These are phyloP conservation scores for Misopates orontium DNA, from an alignment of 257 asterid species.

Conservation along the genomic window DNA sequence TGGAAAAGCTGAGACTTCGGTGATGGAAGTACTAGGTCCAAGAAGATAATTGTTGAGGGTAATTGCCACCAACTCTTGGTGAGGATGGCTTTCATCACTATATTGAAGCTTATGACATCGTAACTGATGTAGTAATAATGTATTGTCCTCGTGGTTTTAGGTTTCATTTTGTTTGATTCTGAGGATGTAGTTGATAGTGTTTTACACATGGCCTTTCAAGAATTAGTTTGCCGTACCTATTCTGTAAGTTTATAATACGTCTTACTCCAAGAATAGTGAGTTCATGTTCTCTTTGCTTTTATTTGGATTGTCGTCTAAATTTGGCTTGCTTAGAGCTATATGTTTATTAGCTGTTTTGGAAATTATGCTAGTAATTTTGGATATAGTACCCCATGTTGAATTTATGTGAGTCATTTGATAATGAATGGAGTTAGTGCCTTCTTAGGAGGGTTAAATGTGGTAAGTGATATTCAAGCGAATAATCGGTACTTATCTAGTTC, in stretches of 20 bases:
- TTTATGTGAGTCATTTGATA: background rate
- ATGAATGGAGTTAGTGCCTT: too few species aligned
- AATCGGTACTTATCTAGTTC: too few species aligned
- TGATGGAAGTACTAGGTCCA: constrained; percentile 74
- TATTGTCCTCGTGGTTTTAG: constrained; percentile 97
- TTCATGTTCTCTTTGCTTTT: constrained; percentile 39
- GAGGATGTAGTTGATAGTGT: constrained; percentile 98
- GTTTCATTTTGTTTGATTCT: constrained; percentile 76
- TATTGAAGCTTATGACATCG: constrained; percentile 72
- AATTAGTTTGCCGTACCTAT: constrained; percentile 50
- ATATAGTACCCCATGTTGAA: constrained; percentile 36
- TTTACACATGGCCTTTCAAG: constrained; percentile 80
- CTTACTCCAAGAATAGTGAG: constrained; percentile 48
- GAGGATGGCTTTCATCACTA: constrained; percentile 87
- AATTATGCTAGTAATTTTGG: constrained; percentile 43
- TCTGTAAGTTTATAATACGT: constrained; percentile 58
- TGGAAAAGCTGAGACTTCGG: constrained; percentile 56
- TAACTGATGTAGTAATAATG: constrained; percentile 74
- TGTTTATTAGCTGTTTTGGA: constrained; percentile 42
- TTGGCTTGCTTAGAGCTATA: constrained; percentile 48
- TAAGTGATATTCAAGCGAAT: too few species aligned
- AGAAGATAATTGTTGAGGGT: constrained; percentile 85
- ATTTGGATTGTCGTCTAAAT: constrained; percentile 50
- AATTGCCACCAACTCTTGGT: constrained; percentile 69
- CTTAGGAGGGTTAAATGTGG: too few species aligned